Evolutionary conservation across 352 stramenopile species (phyloP), one percentile per base, ranked within the genome.

Genomic region (Nothophytophthora sp.): DNA sequence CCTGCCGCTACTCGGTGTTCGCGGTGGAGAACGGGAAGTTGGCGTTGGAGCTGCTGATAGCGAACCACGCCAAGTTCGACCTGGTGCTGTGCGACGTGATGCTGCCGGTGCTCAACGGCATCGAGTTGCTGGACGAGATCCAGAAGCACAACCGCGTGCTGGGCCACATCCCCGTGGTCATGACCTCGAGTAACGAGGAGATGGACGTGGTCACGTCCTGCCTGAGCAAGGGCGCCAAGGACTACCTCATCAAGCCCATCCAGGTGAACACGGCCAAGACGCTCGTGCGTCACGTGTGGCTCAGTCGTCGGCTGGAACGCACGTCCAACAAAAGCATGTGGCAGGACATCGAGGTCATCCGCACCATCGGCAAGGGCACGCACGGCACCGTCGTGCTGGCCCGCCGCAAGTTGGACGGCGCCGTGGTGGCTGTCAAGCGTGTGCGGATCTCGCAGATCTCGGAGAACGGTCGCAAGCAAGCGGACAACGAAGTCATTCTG

Each of bases 181-280:
- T 96, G 87, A 91, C 86, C 11, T 93, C 80, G 19, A 92, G 81
- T 30, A 95, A 96, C 56, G 87, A 95, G 62, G 87, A 95, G 51
- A 94, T 96, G 81, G 81, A 95, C 52, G 85, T 95, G 10, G 85
- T 95, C 55, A 95, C 85, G 46, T 90, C 81, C 27, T 95, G 85
- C 48, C 63, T 95, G 11, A 92, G 82, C 55, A 95, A 94, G 34
- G 87, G 87, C 32, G 85, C 87, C 36, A 96, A 95, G 55, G 87
- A 96, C 66, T 96, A 96, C 41, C 50, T 96, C 30, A 95, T 96
- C 66, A 96, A 96, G 63, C 87, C 87, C 18, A 94, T 96, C 35
- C 84, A 93, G 43, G 81, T 94, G 32, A 93, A 95, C 64, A 95
- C 82, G 12, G 85, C 85, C 57, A 95, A 95, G 81, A 95, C 85